These are phyloP conservation scores for Thinopyrum elongatum DNA, from an alignment of 176 grass and related monocot species.

Conservation along the genomic window DNA sequence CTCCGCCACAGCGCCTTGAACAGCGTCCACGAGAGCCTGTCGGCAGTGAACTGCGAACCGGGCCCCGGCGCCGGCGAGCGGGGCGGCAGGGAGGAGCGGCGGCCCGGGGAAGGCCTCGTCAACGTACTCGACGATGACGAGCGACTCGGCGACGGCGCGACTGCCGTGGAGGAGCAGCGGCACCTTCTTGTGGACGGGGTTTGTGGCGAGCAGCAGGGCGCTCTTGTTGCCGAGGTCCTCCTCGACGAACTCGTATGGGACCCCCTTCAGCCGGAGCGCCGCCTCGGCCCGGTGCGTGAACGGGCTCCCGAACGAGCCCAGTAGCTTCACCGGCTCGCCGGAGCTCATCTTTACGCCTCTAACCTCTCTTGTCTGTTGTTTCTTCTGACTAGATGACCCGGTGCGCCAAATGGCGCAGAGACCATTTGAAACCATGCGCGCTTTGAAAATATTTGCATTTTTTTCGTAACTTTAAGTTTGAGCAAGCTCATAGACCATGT, in stretches of 20 bases:
- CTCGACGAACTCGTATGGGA: neutral
- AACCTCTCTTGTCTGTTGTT: too few species aligned
- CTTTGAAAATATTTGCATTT: too few species aligned
- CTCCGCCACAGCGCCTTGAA: neutral
- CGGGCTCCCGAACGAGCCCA: conserved; percentile 2
- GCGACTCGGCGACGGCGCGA: neutral
- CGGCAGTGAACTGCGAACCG: neutral
- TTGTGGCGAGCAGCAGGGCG: neutral
- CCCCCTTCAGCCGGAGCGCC: neutral
- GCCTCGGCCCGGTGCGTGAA: neutral
- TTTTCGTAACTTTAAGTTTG: too few species aligned
- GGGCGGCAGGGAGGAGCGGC: neutral
- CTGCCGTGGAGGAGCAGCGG: neutral
- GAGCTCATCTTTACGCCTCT: neutral
- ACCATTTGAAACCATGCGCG: too few species aligned
- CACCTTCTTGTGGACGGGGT: neutral
- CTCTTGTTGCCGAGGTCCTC: neutral
- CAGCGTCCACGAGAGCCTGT: neutral
- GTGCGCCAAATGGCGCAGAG: too few species aligned
- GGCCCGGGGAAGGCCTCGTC: conserved; percentile 26
- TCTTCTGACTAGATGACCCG: too few species aligned
- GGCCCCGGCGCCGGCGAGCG: neutral
- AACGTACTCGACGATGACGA: conserved; percentile 35
- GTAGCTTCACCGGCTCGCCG: neutral
- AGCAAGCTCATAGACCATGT: too few species aligned